phyloP scores from a whole-genome alignment of 257 asterid species.

The Ilex asprella region DNA sequence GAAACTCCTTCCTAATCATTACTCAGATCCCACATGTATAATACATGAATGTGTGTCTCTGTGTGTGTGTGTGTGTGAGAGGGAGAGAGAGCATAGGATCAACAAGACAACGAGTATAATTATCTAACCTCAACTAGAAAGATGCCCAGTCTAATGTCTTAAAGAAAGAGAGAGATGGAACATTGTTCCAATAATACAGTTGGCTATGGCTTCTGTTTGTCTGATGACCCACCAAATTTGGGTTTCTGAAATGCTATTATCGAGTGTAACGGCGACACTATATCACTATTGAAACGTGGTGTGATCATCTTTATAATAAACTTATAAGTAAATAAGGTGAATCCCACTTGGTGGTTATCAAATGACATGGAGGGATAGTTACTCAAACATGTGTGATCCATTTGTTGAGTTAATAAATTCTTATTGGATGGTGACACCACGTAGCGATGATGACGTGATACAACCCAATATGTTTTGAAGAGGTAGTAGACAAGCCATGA shows the following conservation, averaged over 20 bases:
- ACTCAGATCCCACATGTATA: conserved; percentile 44
- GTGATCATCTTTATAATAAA: no score
- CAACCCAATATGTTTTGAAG: no score
- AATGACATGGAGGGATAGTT: no score
- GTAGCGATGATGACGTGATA: no score
- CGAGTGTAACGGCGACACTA: no score
- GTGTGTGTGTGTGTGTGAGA: conserved; percentile 9
- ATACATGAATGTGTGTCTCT: conserved; percentile 14
- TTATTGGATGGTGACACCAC: no score
- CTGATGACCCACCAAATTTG: conserved; percentile 58
- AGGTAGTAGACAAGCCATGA: conserved; percentile 41
- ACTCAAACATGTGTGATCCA: no score
- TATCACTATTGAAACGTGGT: no score
- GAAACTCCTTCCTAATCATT: conserved; percentile 46
- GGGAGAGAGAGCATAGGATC: conserved; percentile 22
- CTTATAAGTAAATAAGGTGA: no score
- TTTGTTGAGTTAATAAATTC: no score
- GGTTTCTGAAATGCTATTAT: conserved; percentile 26
- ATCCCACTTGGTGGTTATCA: no score
- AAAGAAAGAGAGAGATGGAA: conserved; percentile 18
- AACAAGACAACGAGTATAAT: conserved; percentile 13
- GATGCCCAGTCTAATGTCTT: conserved; percentile 38
- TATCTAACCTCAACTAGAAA: conserved; percentile 42
- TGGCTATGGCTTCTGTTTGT: conserved; percentile 57
- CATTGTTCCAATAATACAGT: conserved; percentile 33